phyloP scores from a whole-genome alignment of 192 early-diverging fungal genomes.

The Coemansia sp. region DNA sequence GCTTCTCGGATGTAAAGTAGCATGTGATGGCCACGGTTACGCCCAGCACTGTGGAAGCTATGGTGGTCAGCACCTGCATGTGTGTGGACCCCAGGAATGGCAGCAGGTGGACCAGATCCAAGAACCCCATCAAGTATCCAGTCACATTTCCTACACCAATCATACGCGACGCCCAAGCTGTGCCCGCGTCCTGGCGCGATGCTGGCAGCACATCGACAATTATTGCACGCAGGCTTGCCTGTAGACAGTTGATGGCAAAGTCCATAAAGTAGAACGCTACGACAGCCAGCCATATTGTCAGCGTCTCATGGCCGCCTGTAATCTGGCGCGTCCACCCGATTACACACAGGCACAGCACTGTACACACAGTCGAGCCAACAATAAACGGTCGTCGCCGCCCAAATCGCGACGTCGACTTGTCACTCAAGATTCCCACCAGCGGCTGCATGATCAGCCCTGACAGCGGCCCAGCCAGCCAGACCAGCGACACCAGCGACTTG shows the following conservation, averaged over 20 bases:
- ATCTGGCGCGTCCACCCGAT: constrained; percentile 77
- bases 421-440: constrained; percentile 81
- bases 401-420: constrained; percentile 64
- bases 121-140: constrained; percentile 82
- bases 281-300: constrained; percentile 70
- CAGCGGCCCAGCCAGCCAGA: constrained; percentile 93
- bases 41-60: constrained; percentile 66
- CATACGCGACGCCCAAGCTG: constrained; percentile 86
- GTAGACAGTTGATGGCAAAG: constrained; percentile 89
- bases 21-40: constrained; percentile 65
- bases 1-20: constrained; percentile 57
- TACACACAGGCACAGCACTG: constrained; percentile 63
- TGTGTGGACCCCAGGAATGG: constrained; percentile 71
- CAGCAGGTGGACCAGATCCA: constrained; percentile 69
- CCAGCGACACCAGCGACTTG: constrained; percentile 79
- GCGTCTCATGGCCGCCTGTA: constrained; percentile 32
- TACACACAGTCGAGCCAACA: constrained; percentile 59
- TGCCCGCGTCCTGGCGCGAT: constrained; percentile 76
- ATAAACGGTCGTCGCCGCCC: constrained; percentile 88
- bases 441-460: constrained; percentile 78
- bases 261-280: constrained; percentile 85
- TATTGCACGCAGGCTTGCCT: constrained; percentile 78
- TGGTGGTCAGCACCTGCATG: constrained; percentile 73
- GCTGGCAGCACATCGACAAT: constrained; percentile 81
- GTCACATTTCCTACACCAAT: constrained; percentile 75